phyloP scores from a whole-genome alignment of 2,329 filamentous ascomycete species.

The Colletotrichum destructivum region DNA sequence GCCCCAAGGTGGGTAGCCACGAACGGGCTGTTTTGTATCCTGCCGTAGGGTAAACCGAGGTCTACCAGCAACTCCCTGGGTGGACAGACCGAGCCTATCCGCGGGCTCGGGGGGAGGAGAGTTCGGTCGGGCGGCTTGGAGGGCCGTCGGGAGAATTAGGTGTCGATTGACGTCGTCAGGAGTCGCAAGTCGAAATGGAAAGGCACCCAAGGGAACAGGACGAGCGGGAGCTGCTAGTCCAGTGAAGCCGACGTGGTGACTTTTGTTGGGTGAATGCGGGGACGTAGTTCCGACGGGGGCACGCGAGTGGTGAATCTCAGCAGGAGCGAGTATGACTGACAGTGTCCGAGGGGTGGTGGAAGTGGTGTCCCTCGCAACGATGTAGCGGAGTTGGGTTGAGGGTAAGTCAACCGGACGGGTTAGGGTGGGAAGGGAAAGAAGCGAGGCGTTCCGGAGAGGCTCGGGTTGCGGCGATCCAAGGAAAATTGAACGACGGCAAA shows the following conservation, averaged over 20 bases:
- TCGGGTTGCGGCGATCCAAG: constrained; percentile 39
- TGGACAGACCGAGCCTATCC: constrained; percentile 54
- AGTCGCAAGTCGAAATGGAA: constrained; percentile 8
- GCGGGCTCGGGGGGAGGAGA: constrained; percentile 44
- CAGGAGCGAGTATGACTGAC: constrained; percentile 1
- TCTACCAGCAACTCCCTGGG: constrained; percentile 34
- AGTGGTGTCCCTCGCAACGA: constrained; percentile 26
- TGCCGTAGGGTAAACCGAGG: constrained; percentile 33
- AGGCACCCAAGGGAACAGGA: constrained; percentile 9
- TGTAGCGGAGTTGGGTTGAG: constrained; percentile 16
- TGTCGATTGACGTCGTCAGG: constrained; percentile 21
- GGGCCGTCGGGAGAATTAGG: constrained; percentile 8
- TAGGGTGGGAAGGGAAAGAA: constrained; percentile 7
- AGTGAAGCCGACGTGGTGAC: constrained; percentile 14
- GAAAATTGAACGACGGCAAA: constrained; percentile 42
- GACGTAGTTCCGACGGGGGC: constrained; percentile 24
- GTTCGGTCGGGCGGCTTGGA: constrained; percentile 17
- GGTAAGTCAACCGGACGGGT: constrained; percentile 24
- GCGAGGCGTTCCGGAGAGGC: constrained; percentile 33
- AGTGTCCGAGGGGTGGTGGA: constrained; percentile 23
- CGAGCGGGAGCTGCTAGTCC: constrained; percentile 9
- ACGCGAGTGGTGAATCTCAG: constrained; percentile 20
- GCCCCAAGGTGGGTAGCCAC: constrained; percentile 35
- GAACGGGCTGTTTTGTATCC: constrained; percentile 19
- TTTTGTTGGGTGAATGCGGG: constrained; percentile 25